Evolutionary conservation across 768 basidiomycete genomes (phyloP), one percentile per base, ranked within the genome.

Genomic region (Lactarius evosmus): DNA sequence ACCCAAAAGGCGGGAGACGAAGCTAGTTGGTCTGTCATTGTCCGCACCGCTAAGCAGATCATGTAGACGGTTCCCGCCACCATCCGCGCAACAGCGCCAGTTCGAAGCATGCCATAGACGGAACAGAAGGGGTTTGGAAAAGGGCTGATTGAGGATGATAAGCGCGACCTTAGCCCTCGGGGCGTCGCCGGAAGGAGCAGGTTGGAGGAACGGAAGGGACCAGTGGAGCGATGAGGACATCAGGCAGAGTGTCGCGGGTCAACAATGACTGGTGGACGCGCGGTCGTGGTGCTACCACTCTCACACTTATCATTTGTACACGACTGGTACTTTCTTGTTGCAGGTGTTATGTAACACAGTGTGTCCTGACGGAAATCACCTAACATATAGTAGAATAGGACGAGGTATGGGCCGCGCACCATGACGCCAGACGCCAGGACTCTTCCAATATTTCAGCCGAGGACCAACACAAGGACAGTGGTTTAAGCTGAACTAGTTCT

Each of bases 81-180:
- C 85, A 69, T 86, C 85, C 3, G 85, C 85, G 69, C 83, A 86
- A 12, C 72, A 70, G 36, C 69, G 72, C 73, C 78, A 74, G 19
- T 65, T 25, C 32, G 72, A 66, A 32, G 64, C 41, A 29, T 65
- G 62, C 70, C 70, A 97, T 9, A 95, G 74, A 11, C 80, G 79
- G 16, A 75, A 70, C 49, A 98, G 79, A 46, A 97, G 80, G 11
- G 76, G 68, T 4, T 74, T 67, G 27, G 85, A 85, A 72, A 96
- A 93, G 0, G 93, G 89, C 65, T 96, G 92, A 74, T 99, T 98
- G 60, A 98, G 82, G 69, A 99, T 86, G 69, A 98, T 86, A 63
- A 98, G 78, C 0, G 87, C 91, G 69, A 66, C 57, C 66, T 60
- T 30, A 52, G 53, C 40, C 49, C 56, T 16, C 32, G 14, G n/a